Evolutionary conservation across 306 rosid genomes (phyloP).

Genomic region (Trichosanthes cucumerina): DNA sequence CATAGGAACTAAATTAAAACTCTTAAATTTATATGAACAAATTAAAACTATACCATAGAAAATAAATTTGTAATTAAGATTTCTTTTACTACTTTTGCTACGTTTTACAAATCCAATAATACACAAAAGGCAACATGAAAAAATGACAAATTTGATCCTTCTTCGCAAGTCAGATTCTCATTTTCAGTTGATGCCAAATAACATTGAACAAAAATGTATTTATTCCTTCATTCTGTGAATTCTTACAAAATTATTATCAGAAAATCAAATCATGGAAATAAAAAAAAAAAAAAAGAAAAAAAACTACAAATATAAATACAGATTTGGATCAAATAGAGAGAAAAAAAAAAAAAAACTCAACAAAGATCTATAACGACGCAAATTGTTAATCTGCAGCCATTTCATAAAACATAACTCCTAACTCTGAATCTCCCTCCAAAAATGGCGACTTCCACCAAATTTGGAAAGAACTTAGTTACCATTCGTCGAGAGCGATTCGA

Average conservation of each 20-base stretch:
- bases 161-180: neutral
- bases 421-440: neutral
- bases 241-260: neutral
- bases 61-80: too few relatives aligned
- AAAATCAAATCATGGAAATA: neutral
- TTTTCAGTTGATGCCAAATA: neutral
- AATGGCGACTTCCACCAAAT: neutral
- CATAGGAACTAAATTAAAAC: too few relatives aligned
- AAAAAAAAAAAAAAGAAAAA: too few relatives aligned
- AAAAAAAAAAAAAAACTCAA: neutral
- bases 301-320: conserved; percentile 7
- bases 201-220: neutral
- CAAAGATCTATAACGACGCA: neutral
- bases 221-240: neutral
- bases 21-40: too few relatives aligned
- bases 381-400: neutral
- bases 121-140: neutral
- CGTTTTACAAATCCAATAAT: too few relatives aligned
- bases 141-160: neutral
- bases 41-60: too few relatives aligned
- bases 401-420: neutral
- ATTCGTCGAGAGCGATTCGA: conserved; percentile 34
- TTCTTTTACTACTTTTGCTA: neutral
- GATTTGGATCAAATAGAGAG: neutral
- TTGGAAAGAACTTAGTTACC: conserved; percentile 10